A percentile compares a stretch with the other conserved stretches of the same genome.
Evolutionary conservation across 345 rosid genomes (phyloP).

Genomic region (Aquilaria yunnanensis): DNA sequence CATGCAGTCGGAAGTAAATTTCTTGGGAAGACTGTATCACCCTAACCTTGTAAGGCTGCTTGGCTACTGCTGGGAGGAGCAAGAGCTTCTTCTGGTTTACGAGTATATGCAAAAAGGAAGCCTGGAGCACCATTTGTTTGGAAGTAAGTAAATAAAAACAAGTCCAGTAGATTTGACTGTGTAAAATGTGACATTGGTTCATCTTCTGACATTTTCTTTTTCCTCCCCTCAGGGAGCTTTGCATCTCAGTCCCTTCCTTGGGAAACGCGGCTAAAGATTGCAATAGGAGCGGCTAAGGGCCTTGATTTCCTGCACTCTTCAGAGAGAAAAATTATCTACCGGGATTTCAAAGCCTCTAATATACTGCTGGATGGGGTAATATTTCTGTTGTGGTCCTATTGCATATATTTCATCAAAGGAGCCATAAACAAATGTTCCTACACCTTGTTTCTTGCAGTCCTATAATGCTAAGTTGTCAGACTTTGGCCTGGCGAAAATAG

Average conservation of each 20-base stretch:
- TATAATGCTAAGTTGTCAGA: conserved; percentile 80
- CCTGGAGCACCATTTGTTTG: conserved; percentile 6
- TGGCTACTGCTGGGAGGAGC: conserved; percentile 4
- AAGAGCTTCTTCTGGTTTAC: conserved; percentile 4
- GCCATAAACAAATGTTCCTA: background rate
- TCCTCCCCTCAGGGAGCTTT: conserved; percentile 46
- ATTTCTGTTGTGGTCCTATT: background rate
- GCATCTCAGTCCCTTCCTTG: conserved; percentile 70
- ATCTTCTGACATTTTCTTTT: conserved; percentile 3
- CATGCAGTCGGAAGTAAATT: conserved; percentile 12
- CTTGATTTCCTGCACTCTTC: conserved; percentile 66
- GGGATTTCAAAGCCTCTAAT: conserved; percentile 85
- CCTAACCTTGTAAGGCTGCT: conserved; percentile 2
- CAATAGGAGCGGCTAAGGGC: conserved; percentile 71
- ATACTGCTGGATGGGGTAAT: conserved; percentile 76
- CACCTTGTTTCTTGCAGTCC: conserved; percentile 32
- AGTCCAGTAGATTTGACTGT: background rate
- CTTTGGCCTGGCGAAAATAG: conserved; percentile 80
- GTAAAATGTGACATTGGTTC: no score
- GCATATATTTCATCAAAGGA: background rate
- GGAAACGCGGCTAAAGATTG: conserved; percentile 57
- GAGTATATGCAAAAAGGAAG: conserved; percentile 6
- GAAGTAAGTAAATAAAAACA: conserved; percentile 14
- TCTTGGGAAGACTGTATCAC: conserved; percentile 5
- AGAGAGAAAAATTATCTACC: conserved; percentile 68